Evolutionary conservation across 805 yeast genomes (phyloP), one percentile per base, ranked within the genome.

Genomic region (Kluyveromyces starmeri): DNA sequence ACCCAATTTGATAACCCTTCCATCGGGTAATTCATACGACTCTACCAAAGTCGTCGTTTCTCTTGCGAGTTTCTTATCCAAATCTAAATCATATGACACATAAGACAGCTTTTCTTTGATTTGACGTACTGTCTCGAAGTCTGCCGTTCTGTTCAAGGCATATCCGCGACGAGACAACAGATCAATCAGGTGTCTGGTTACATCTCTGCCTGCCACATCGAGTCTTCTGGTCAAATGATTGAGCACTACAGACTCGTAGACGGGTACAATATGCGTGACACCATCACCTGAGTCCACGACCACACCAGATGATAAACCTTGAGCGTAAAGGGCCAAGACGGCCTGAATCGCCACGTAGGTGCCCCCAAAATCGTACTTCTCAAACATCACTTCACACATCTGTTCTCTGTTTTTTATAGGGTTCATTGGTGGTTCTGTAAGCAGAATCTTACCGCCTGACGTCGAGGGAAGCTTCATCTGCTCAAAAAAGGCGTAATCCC

Each of bases 271-370:
- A 57, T 92, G 98, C 4, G 98, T 92, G 30, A 89, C 98, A 63
- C 97, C 97, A 58, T 88, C 97, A 53, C 98, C 98, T 4, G 96
- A 85, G 61, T 92, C 98, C 15, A 92, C 97, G 39, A 92, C 98
- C 13, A 92, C 97, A 50, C 98, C 98, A 0, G 95, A 83, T 17
- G 94, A 80, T 48, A 89, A 70, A 42, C 97, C 97, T 64, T 92
- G 97, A 2, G 97, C 97, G 50, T 92, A 92, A 37, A 92, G 70
- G 0, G 97, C 97, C 53, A 92, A 71, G n/a, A 92, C 98, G 3
- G 97, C 97, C 67, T 88, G 96, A 53, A 88, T 85, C 18, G 96
- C 96, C 30, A 86, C 96, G 50, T 88, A 86, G 10, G 85, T 95
- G 12, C 95, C 96, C 29, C 86, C 84, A 64, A 86, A 88, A 43